Evolutionary conservation across 1,284 basidiomycete genomes (phyloP).

Genomic region (Austroboletus novae-zelandiae): DNA sequence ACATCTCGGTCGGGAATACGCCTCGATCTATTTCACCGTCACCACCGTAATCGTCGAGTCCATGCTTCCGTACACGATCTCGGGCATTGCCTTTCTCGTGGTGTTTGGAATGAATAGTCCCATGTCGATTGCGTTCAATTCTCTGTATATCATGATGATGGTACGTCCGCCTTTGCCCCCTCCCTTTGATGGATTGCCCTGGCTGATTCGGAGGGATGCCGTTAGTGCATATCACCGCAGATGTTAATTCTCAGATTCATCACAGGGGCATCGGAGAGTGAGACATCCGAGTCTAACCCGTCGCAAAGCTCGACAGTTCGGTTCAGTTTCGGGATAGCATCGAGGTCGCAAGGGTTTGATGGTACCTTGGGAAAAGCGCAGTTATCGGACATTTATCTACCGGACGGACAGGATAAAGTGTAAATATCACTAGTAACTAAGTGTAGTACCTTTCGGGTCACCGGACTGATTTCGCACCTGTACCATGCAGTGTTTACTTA

Average conservation of each 20-base stretch:
- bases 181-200: too few relatives aligned
- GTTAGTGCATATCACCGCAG: background rate
- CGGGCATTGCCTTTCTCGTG: conserved; percentile 26
- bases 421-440: too few relatives aligned
- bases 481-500: too few relatives aligned
- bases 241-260: background rate
- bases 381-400: background rate
- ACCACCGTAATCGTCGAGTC: too few relatives aligned
- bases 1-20: conserved; percentile 14
- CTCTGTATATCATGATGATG: background rate
- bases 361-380: background rate
- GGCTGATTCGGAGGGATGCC: too few relatives aligned
- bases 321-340: background rate
- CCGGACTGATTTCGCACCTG: too few relatives aligned
- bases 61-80: conserved; percentile 26
- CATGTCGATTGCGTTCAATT: background rate
- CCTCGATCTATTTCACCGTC: conserved; percentile 18
- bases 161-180: too few relatives aligned
- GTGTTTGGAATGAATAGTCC: conserved; percentile 17
- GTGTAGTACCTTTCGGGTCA: too few relatives aligned
- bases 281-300: background rate
- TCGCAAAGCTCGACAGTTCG: background rate
- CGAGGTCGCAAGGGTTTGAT: background rate
- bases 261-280: background rate
- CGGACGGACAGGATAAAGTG: too few relatives aligned